Evolutionary conservation across 306 rosid species (phyloP).

Genomic region (Lathyrus aphaca): DNA sequence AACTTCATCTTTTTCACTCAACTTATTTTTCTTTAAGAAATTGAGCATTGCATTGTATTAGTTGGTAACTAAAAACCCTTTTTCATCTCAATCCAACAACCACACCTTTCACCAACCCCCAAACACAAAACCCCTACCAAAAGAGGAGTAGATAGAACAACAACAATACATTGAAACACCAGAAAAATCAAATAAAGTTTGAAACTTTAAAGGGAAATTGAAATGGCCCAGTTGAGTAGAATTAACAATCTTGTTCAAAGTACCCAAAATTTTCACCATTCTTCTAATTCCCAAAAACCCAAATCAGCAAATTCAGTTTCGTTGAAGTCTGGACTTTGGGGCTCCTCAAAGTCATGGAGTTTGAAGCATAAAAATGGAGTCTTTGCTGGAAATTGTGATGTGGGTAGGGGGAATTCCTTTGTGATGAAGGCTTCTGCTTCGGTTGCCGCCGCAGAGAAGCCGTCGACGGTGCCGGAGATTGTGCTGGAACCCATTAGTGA

Average conservation of each 20-base stretch:
- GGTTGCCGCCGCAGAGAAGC: constrained; percentile 75
- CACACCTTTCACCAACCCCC: constrained; percentile 52
- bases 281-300: constrained; percentile 58
- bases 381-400: constrained; percentile 34
- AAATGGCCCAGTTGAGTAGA: constrained; percentile 80
- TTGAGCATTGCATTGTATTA: constrained; percentile 4
- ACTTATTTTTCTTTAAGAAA: constrained; percentile 29
- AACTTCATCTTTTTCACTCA: constrained; percentile 29
- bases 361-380: constrained; percentile 49
- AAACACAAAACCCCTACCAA: constrained; percentile 9
- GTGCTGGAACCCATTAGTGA: constrained; percentile 89
- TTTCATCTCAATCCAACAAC: constrained; percentile 45
- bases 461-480: constrained; percentile 78
- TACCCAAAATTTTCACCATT: constrained; percentile 49
- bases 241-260: constrained; percentile 66
- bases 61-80: constrained; percentile 41
- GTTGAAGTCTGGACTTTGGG: constrained; percentile 56
- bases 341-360: constrained; percentile 50
- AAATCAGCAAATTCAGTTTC: constrained; percentile 55
- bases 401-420: constrained; percentile 34
- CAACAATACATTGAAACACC: not conserved
- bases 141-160: not conserved
- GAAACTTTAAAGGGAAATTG: constrained; percentile 17
- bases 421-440: constrained; percentile 60
- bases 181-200: constrained; percentile 15